Percentiles rank a stretch among this genome's conserved stretches.
Conservation (phyloP, 345 rosid genomes). For the Lumnitzera racemosa region DNA sequence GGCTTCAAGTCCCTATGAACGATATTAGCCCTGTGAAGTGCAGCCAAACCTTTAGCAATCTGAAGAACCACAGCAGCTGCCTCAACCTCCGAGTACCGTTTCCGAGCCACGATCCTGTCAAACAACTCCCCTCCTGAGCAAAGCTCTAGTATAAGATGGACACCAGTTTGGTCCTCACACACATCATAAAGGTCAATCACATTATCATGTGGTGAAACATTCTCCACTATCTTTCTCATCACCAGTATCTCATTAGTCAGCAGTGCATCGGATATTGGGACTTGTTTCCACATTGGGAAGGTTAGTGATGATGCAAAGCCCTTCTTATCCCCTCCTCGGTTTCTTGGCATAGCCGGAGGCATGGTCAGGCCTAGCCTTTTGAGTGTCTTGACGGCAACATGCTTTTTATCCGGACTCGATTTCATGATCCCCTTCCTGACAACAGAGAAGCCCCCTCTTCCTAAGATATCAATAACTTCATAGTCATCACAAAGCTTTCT, state of each 20-base stretch:
- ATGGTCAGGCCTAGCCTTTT: constrained; percentile 28
- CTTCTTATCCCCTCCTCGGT: constrained; percentile 5
- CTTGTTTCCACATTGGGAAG: constrained; percentile 37
- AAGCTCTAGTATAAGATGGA: constrained; percentile 55
- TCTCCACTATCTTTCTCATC: constrained; percentile 55
- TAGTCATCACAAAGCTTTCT: constrained; percentile 43
- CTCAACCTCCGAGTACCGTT: constrained; percentile 31
- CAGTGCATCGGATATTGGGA: constrained; percentile 46
- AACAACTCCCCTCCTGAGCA: constrained; percentile 58
- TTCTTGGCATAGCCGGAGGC: constrained; percentile 8
- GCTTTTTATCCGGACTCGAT: constrained; percentile 15
- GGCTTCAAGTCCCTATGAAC: constrained; percentile 68
- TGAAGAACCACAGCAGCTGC: constrained; percentile 52
- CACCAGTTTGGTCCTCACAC: constrained; percentile 53
- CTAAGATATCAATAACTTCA: constrained; percentile 38
- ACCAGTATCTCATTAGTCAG: constrained; percentile 58
- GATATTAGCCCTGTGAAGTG: constrained; percentile 42
- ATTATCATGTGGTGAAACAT: constrained; percentile 54
- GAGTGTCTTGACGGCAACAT: constrained; percentile 52
- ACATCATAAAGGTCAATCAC: constrained; percentile 55
- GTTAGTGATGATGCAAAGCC: constrained; percentile 18
- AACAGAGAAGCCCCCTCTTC: constrained; percentile 64
- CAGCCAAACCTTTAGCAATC: constrained; percentile 44
- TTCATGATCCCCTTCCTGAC: constrained; percentile 44
- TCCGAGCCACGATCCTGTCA: constrained; percentile 44